Evolutionary conservation across 345 rosid genomes (phyloP).

Genomic region (Euphorbia peplus): DNA sequence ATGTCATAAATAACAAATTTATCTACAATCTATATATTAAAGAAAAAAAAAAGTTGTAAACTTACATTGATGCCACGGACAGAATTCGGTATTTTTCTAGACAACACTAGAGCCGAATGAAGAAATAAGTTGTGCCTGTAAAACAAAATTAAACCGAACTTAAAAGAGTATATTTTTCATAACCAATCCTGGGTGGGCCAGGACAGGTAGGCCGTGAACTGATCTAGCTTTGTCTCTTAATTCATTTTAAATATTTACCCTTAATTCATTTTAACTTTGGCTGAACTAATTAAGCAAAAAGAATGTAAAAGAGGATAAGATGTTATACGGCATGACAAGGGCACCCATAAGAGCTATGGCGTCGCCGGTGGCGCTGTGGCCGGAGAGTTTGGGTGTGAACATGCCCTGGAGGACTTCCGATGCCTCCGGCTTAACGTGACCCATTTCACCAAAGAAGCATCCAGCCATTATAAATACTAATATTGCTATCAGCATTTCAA

Average conservation of each 20-base stretch:
- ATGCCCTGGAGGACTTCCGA: slow-evolving; percentile 28
- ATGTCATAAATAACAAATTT: no score
- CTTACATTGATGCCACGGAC: slow-evolving; percentile 50
- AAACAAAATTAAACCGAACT: neutral
- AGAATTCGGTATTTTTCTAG: slow-evolving; percentile 39
- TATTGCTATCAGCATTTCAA: slow-evolving; percentile 35
- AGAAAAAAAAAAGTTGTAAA: neutral
- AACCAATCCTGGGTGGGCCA: no score
- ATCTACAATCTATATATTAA: no score
- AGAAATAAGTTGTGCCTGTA: slow-evolving; percentile 47
- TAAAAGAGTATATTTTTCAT: no score
- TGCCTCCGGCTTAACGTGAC: slow-evolving; percentile 40
- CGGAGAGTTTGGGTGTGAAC: slow-evolving; percentile 41
- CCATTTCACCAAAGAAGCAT: slow-evolving; percentile 45
- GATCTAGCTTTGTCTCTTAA: no score
- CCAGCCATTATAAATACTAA: slow-evolving; percentile 39
- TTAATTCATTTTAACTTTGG: no score
- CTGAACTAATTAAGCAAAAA: no score
- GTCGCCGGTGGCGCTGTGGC: slow-evolving; percentile 33
- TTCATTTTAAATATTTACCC: no score
- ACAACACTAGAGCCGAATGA: slow-evolving; percentile 43
- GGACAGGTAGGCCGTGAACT: no score
- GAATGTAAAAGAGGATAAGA: neutral
- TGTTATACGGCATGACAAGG: slow-evolving; percentile 44
- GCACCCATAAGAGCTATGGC: slow-evolving; percentile 48